A percentile compares a stretch with the other conserved stretches of the same genome.
phyloP scores from a whole-genome alignment of 257 asterid genomes.

The Solanum gracilifrons region DNA sequence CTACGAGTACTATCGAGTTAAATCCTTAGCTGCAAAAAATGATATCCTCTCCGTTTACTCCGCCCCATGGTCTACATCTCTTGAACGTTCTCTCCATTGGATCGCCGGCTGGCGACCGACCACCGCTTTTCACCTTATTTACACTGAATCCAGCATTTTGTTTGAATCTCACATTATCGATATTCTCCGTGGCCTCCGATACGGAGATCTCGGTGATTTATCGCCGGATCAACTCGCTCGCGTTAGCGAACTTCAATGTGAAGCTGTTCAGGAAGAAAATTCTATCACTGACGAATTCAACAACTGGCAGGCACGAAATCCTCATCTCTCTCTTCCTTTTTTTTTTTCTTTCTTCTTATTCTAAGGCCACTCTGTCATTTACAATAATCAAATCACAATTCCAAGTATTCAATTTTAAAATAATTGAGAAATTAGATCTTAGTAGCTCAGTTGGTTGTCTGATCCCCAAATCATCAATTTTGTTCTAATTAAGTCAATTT shows the following conservation, averaged over 20 bases:
- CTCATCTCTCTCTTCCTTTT: not conserved
- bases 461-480: not conserved
- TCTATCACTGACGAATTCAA: slow-evolving; percentile 42
- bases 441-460: too few relatives aligned
- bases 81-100: slow-evolving; percentile 74
- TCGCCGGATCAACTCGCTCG: slow-evolving; percentile 60
- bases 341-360: too few relatives aligned
- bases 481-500: not conserved
- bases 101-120: slow-evolving; percentile 91
- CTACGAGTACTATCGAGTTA: slow-evolving; percentile 41
- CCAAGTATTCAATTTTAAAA: too few relatives aligned
- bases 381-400: not conserved
- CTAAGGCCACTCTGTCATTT: not conserved
- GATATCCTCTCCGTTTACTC: slow-evolving; percentile 40
- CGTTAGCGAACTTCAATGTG: slow-evolving; percentile 74
- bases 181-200: slow-evolving; percentile 47
- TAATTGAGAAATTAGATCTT: not conserved
- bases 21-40: slow-evolving; percentile 22
- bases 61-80: slow-evolving; percentile 53
- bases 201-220: slow-evolving; percentile 75
- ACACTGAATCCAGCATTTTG: slow-evolving; percentile 65
- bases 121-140: slow-evolving; percentile 67
- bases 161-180: slow-evolving; percentile 69
- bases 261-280: slow-evolving; percentile 56
- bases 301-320: slow-evolving; percentile 62